Conservation (phyloP, 176 grass and related monocot species). For the Musa beccarii region DNA sequence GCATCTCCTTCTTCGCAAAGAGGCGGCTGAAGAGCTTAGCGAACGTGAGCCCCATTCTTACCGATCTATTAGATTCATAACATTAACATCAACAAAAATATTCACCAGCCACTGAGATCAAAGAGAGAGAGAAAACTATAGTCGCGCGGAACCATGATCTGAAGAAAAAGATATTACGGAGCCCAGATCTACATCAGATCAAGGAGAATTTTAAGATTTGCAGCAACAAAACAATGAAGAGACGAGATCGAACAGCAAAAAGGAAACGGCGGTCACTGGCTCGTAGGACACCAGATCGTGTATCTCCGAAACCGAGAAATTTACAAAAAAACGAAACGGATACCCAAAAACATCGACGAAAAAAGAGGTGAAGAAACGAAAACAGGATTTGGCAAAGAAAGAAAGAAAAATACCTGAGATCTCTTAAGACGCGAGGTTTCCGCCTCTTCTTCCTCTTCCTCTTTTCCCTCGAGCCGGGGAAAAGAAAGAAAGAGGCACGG, state of each 20-base stretch:
- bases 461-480: background rate
- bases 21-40: slow-evolving; percentile 73
- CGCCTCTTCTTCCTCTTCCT: background rate
- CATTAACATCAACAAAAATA: background rate
- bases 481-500: background rate
- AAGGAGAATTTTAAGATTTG: background rate
- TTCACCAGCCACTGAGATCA: background rate
- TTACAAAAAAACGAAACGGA: background rate
- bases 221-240: background rate
- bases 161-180: background rate
- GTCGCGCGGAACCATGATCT: background rate
- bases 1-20: slow-evolving; percentile 76
- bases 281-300: background rate
- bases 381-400: no score
- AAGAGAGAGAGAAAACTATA: background rate
- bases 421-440: background rate
- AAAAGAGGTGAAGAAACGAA: background rate
- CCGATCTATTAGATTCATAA: slow-evolving; percentile 5
- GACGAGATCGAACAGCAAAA: background rate
- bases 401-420: background rate
- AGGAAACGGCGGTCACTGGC: background rate
- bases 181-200: background rate
- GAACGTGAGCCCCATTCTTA: slow-evolving; percentile 64
- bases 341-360: background rate
- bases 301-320: background rate